Percentiles rank a stretch among this genome's conserved stretches.
phyloP scores from a whole-genome alignment of 164 flowering plant genomes.

The Liriodendron chinense region DNA sequence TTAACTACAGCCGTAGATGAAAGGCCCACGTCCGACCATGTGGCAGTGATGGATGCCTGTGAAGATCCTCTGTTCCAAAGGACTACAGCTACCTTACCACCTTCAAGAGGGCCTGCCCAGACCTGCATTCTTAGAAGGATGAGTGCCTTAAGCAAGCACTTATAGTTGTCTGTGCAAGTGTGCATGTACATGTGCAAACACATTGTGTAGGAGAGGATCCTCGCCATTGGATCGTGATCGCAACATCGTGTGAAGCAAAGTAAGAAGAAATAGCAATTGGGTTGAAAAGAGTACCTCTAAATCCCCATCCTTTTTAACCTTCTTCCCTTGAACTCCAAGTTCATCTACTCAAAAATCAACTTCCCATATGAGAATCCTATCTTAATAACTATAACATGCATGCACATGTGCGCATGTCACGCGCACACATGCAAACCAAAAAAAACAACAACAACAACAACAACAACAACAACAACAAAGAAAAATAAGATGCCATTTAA shows the following conservation, averaged over 20 bases:
- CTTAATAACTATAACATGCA: background rate
- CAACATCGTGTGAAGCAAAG: background rate
- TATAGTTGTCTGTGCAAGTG: background rate
- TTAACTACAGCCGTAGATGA: slow-evolving; percentile 30
- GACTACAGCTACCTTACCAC: slow-evolving; percentile 43
- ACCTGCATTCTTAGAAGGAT: slow-evolving; percentile 30
- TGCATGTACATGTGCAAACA: background rate
- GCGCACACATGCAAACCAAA: too few species aligned
- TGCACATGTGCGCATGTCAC: too few species aligned
- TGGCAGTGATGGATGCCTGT: slow-evolving; percentile 44
- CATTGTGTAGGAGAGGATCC: background rate
- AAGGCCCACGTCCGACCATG: slow-evolving; percentile 57
- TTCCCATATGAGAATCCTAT: background rate
- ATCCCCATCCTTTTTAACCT: slow-evolving; percentile 53
- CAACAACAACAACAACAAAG: too few species aligned
- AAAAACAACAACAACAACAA: too few species aligned
- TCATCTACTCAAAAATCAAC: slow-evolving; percentile 32
- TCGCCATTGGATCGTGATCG: background rate
- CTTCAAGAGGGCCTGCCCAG: slow-evolving; percentile 72
- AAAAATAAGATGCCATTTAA: too few species aligned
- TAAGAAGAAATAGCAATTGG: background rate
- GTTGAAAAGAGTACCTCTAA: slow-evolving; percentile 46
- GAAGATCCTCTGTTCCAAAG: slow-evolving; percentile 68
- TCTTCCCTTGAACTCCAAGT: slow-evolving; percentile 77
- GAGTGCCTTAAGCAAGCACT: background rate